phyloP scores from a whole-genome alignment of 1,139 yeast genomes.

The Nakaseomyces uthaithaninus region DNA sequence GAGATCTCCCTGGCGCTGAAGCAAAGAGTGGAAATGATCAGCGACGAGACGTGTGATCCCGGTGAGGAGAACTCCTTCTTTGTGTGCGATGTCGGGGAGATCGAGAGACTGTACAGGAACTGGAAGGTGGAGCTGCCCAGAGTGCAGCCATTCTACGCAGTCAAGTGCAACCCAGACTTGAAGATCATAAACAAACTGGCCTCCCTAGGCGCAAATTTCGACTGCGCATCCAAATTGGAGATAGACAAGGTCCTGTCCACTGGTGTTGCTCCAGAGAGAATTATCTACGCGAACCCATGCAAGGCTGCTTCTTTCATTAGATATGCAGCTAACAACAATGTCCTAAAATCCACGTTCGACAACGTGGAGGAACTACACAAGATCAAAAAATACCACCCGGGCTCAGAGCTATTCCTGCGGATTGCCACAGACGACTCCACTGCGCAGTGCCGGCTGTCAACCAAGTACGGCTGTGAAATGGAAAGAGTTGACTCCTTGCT shows the following conservation, averaged over 20 bases:
- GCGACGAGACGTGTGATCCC: constrained; percentile 55
- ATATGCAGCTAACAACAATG: constrained; percentile 49
- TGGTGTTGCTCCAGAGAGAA: constrained; percentile 57
- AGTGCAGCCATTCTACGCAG: constrained; percentile 82
- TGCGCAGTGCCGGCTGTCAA: constrained; percentile 79
- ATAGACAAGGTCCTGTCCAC: constrained; percentile 56
- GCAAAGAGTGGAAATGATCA: constrained; percentile 40
- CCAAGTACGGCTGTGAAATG: constrained; percentile 81
- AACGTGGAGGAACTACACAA: constrained; percentile 78
- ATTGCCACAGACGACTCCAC: constrained; percentile 84
- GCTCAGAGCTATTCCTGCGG: constrained; percentile 63
- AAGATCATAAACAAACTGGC: constrained; percentile 52
- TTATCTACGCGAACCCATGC: constrained; percentile 91
- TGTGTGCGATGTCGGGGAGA: constrained; percentile 76
- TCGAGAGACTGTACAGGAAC: constrained; percentile 47
- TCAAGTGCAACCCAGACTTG: constrained; percentile 80
- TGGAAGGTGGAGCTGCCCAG: constrained; percentile 66
- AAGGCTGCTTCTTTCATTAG: constrained; percentile 76
- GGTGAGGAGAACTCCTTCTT: constrained; percentile 85
- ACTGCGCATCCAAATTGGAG: constrained; percentile 88
- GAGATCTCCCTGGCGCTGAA: constrained; percentile 39
- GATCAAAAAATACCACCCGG: constrained; percentile 59
- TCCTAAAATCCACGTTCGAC: constrained; percentile 80
- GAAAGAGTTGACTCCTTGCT: constrained; percentile 49
- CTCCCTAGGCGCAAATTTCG: constrained; percentile 66